phyloP scores from a whole-genome alignment of 164 flowering plant genomes.

The Liquidambar formosana region DNA sequence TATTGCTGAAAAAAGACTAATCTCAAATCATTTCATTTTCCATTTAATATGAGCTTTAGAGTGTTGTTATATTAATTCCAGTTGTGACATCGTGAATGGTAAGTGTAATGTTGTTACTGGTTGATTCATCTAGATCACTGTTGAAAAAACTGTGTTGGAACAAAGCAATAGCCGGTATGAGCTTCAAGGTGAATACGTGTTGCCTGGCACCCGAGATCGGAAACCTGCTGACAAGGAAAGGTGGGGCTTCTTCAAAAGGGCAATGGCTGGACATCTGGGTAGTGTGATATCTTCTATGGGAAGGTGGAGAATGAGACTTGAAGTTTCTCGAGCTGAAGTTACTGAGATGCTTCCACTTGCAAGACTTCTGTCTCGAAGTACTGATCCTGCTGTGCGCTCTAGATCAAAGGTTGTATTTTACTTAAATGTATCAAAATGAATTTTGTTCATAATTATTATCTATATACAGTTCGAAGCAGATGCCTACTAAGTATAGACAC shows the following conservation, averaged over 20 bases:
- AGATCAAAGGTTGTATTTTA: constrained; percentile 80
- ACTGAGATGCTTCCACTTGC: constrained; percentile 99
- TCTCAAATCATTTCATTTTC: background rate
- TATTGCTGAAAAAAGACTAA: background rate
- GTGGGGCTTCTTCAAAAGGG: constrained; percentile 67
- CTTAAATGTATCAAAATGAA: background rate
- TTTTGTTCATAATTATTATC: background rate
- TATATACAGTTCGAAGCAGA: no score
- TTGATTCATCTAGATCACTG: constrained; percentile 56
- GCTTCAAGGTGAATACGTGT: constrained; percentile 97
- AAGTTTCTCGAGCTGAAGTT: constrained; percentile 92
- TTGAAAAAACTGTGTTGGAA: constrained; percentile 86
- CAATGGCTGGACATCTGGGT: constrained; percentile 84
- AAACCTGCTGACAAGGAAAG: constrained; percentile 50
- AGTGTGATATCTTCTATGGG: constrained; percentile 98
- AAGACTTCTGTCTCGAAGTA: constrained; percentile 90
- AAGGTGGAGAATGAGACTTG: constrained; percentile 98
- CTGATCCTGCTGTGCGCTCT: constrained; percentile 93
- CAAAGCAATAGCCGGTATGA: constrained; percentile 90
- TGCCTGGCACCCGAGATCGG: constrained; percentile 93
- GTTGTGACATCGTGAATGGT: background rate
- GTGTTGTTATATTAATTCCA: background rate
- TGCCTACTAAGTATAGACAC: background rate
- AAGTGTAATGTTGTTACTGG: background rate
- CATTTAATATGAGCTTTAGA: background rate